phyloP scores from a whole-genome alignment of 1,284 basidiomycete species.

The Sanghuangporus sanghuang region DNA sequence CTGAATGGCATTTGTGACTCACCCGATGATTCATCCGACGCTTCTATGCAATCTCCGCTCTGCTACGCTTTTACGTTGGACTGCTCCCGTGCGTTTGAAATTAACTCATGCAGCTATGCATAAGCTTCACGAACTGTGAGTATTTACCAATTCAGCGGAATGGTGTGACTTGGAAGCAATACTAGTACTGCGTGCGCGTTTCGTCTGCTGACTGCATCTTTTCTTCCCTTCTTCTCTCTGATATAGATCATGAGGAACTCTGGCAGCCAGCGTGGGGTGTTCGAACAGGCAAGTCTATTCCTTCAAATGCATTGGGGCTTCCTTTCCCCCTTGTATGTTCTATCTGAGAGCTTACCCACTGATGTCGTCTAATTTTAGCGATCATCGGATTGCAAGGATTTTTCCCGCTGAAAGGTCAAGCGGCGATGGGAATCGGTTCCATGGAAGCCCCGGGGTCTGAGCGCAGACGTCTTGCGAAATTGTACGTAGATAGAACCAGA shows the following conservation, averaged over 20 bases:
- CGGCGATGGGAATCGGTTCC: slow-evolving; percentile 87
- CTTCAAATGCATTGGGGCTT: not conserved
- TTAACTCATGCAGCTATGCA: slow-evolving; percentile 67
- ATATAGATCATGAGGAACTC: slow-evolving; percentile 75
- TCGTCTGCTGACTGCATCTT: not conserved
- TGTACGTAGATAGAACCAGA: slow-evolving; percentile 44
- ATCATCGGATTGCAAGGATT: slow-evolving; percentile 90
- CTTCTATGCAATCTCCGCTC: not conserved
- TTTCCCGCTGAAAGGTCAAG: slow-evolving; percentile 85
- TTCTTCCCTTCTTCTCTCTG: slow-evolving; percentile 2
- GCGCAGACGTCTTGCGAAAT: slow-evolving; percentile 71
- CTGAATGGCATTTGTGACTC: slow-evolving; percentile 16
- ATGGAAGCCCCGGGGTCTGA: slow-evolving; percentile 79
- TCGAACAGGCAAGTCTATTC: slow-evolving; percentile 62
- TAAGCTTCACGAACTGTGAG: slow-evolving; percentile 86
- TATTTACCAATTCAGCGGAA: slow-evolving; percentile 15
- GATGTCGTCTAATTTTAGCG: slow-evolving; percentile 38
- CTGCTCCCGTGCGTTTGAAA: not conserved
- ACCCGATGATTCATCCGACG: slow-evolving; percentile 1
- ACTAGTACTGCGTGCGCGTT: not conserved
- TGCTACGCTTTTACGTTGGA: not conserved
- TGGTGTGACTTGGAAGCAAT: not conserved
- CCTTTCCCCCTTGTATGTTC: not conserved
- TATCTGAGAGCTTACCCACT: not conserved
- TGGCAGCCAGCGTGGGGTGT: slow-evolving; percentile 99